Evolutionary conservation across 2,329 filamentous ascomycete genomes (phyloP), one percentile per base, ranked within the genome.

Genomic region (Arachnomyces sp.): DNA sequence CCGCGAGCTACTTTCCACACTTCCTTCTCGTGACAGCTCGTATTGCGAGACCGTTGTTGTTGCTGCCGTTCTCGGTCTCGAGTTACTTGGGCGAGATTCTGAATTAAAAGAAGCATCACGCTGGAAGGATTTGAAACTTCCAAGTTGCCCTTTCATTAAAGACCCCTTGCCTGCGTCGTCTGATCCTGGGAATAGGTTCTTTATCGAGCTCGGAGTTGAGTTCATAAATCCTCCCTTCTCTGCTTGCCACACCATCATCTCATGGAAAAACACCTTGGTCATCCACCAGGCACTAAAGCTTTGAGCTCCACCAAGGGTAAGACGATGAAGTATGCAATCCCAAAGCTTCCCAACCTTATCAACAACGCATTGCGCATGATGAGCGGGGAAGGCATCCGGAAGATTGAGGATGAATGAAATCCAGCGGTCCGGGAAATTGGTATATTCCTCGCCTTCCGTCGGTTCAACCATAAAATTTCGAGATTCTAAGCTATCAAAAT

Each of bases 251-350:
- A 84, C 75, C 36, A 88, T 79, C 86, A 94, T 93, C 66, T 96
- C 90, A 55, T 95, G 89, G 38, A 95, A 77, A 73, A 90, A 96
- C 43, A 90, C 89, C 60, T 95, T 95, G 3, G 88, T 88, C 43
- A 95, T 85, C 67, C 67, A 69, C 67, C 67, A 70, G 4, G 66
- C 64, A 48, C 66, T 68, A 44, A 69, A 70, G 44, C 66, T 70
- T 34, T 64, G 59, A 5, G 67, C 67, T 8, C 65, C 66, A 34
- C 60, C 61, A 18, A 68, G 50, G 4, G 66, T 68, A 21, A 70
- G 51, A 17, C 67, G 62, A 40, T 60, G 66, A 34, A 69, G 57
- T 16, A 69, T 57, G 36, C 56, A 60, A 35, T 65, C 62, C 65
- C 66, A 70, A 25, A 70, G 41, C 9, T 60, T 55, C 40, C 66